A percentile compares a stretch with the other conserved stretches of the same genome.
These are phyloP conservation scores for Brassica cretica DNA, from an alignment of 345 rosid genomes.

Conservation along the genomic window DNA sequence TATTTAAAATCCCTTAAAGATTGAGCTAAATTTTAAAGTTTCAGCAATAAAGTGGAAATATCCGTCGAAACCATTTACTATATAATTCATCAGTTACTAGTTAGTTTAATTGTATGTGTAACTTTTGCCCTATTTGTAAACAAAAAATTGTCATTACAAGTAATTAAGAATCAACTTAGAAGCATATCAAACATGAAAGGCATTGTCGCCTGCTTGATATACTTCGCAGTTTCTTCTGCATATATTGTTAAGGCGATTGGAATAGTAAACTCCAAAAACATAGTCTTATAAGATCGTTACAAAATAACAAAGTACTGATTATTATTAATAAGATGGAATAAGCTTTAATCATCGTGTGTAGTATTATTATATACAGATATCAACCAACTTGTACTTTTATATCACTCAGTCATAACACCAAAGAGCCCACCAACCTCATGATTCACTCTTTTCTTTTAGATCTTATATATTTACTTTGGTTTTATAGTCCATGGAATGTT, in stretches of 20 bases:
- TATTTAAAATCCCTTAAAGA: neutral
- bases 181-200: neutral
- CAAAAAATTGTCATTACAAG: neutral
- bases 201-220: conserved; percentile 1
- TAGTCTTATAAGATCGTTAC: neutral
- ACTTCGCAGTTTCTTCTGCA: conserved; percentile 10
- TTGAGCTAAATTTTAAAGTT: neutral
- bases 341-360: neutral
- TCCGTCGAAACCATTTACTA: neutral
- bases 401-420: neutral
- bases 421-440: neutral
- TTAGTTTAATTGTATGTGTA: neutral
- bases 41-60: neutral
- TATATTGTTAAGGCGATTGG: neutral
- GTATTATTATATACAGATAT: neutral
- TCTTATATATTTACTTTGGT: neutral
- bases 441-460: neutral
- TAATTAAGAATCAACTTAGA: neutral
- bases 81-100: neutral
- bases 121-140: neutral
- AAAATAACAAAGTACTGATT: neutral
- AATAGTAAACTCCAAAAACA: neutral
- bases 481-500: neutral
- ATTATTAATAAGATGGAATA: neutral
- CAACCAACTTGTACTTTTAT: neutral